Base-by-base conservation (phyloP, 495 filamentous ascomycete genomes). In the Patellaria atrata region DNA sequence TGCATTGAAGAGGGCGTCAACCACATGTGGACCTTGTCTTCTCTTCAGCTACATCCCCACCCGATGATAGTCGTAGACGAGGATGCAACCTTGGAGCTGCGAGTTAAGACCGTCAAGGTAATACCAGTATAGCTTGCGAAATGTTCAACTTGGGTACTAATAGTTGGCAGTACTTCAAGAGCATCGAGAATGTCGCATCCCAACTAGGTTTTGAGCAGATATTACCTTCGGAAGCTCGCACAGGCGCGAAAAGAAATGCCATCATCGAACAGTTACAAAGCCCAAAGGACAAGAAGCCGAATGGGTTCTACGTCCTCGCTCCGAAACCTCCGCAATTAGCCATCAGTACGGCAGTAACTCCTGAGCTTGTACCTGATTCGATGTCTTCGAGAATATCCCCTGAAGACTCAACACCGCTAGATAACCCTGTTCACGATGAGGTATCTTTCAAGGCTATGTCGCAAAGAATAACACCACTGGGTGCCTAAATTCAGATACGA, bases 11-110 rank as follows among this genome's bases (percentile, higher is more conserved):
- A 75, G 19, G 79, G 78, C 5, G 70, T 91, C 26, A 84, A 83
- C 50, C 80, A 87, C 60, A 86, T 86, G 81, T 87, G 80, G 79
- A 87, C 82, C 0, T 65, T 85, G 6, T 84, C 79, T 4, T 71
- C 70, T 18, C 62, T 91, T 37, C 82, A 91, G 55, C 48, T 87
- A 43, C 82, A 87, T 49, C 77, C 71, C 3, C 74, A 84, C 48
- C 71, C 79, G 13, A 65, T 87, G 63, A 69, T 87, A 22, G 79
- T 87, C 3, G 82, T 80, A 28, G 82, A 91, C 44, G 80, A 84
- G 36, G 82, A 91, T 47, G 82, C 82, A 6, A 87, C 82, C 1
- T 60, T 81, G 4, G 82, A 91, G 50, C 58, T 91, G 40, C 71
- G 78, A 54, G 82, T 87, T 30, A 87, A 86, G 67, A 87, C 82